Conservation (phyloP, 768 basidiomycete genomes). For the Leccinellum albellum region DNA sequence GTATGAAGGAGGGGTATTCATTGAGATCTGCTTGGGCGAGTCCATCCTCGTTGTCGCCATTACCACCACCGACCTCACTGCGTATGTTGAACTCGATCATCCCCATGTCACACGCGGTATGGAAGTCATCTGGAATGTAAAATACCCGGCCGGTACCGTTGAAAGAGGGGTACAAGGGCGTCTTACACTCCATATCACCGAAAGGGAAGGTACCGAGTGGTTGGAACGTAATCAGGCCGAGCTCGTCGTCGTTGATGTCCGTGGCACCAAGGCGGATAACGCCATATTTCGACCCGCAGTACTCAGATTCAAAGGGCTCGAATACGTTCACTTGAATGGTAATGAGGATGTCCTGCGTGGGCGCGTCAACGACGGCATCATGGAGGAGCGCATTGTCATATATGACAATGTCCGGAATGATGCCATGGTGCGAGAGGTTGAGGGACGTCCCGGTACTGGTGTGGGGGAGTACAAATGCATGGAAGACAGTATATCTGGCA, state of each 20-base stretch:
- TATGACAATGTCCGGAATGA: neutral
- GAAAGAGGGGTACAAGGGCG: conserved; percentile 9
- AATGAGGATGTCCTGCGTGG: conserved; percentile 11
- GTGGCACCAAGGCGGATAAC: neutral
- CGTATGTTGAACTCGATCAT: no score
- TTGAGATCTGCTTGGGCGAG: no score
- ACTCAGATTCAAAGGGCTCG: neutral
- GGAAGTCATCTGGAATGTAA: neutral
- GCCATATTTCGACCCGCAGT: neutral
- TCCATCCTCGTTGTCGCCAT: no score
- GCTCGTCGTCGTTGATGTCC: neutral
- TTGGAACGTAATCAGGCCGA: conserved; percentile 11
- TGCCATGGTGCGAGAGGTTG: conserved; percentile 5
- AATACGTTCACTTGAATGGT: neutral
- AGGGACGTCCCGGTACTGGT: neutral
- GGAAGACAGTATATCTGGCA: conserved; percentile 3
- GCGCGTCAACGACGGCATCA: conserved; percentile 5
- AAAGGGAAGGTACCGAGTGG: neutral
- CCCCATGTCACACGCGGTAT: no score
- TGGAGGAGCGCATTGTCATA: conserved; percentile 1
- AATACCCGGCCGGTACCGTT: conserved; percentile 10
- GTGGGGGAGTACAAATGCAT: conserved; percentile 10
- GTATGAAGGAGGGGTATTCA: no score
- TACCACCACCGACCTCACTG: no score
- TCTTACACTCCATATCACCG: neutral